phyloP scores from a whole-genome alignment of 352 stramenopile species.

The Globisporangium cystogenes region DNA sequence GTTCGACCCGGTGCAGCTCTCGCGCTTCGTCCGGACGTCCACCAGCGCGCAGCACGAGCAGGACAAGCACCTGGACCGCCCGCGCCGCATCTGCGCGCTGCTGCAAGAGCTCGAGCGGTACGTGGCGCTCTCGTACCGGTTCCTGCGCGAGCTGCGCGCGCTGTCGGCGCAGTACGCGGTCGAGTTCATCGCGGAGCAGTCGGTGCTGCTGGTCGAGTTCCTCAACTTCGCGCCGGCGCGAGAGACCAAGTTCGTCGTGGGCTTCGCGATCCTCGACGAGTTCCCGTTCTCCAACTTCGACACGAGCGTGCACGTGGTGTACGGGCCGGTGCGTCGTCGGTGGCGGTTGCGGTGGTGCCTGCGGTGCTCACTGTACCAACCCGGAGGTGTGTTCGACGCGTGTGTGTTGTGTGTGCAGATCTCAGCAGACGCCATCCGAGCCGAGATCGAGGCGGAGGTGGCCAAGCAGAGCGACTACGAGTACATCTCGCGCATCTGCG shows the following conservation, averaged over 20 bases:
- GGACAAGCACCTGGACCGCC: constrained; percentile 11
- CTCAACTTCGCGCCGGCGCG: constrained; percentile 40
- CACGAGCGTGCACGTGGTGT: constrained; percentile 29
- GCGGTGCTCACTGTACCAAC: not conserved
- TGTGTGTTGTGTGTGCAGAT: constrained; percentile 30
- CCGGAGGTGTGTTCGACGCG: not conserved
- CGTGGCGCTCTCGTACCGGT: constrained; percentile 42
- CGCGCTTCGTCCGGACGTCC: constrained; percentile 13
- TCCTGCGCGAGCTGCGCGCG: constrained; percentile 49
- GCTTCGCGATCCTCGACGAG: constrained; percentile 35
- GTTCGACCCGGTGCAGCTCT: constrained; percentile 33
- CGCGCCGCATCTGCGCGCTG: constrained; percentile 26
- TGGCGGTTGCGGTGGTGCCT: not conserved
- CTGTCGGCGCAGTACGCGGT: constrained; percentile 52
- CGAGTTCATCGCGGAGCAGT: constrained; percentile 34
- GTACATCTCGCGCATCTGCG: constrained; percentile 53
- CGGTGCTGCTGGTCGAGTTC: constrained; percentile 59
- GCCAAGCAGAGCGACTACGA: constrained; percentile 31
- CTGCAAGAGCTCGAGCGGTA: constrained; percentile 45
- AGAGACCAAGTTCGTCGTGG: constrained; percentile 37
- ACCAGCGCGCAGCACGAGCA: constrained; percentile 17
- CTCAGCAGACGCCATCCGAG: constrained; percentile 32
- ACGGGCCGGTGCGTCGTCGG: constrained; percentile 36
- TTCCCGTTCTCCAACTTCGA: constrained; percentile 54
- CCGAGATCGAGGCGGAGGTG: constrained; percentile 37